Base-by-base conservation (phyloP, 139 green algal genomes). In the Pseudopediastrum boryanum region DNA sequence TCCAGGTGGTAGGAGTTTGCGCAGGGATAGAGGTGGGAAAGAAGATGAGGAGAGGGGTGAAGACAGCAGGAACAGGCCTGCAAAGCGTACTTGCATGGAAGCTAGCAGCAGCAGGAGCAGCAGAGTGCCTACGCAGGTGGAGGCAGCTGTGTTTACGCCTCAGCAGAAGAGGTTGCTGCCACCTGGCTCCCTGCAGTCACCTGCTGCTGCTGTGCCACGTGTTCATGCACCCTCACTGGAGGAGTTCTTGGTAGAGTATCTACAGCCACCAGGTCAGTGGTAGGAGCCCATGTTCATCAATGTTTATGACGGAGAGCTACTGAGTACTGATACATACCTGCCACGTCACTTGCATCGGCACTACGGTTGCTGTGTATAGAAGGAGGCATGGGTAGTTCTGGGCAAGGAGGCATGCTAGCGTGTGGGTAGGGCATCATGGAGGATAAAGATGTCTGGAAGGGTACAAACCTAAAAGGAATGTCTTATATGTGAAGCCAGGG, bases 221-320 rank as follows among this genome's bases (percentile, higher is more conserved):
- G 59, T 75, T 21, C 19, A 83, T 16, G 54, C 75, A 4, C 89
- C 88, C 1, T 92, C 85, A 1, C 62, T 94, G 38, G 90, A 95
- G 78, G 44, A 72, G 2, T 94, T 94, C 68, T 76, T 90, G 69
- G 23, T 78, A 31, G 33, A 82, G 58, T 88, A 85, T 78, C 87
- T 94, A 81, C 9, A 80, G 16, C 65, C 66, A 19, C 12, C 71
- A 36, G 46, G 81, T 74, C 41, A 75, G 77, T 29, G 52, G 31
- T 59, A n/a, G n/a, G n/a, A n/a, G n/a, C n/a, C n/a, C n/a, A n/a
- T n/a, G n/a, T n/a, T n/a, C n/a, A n/a, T n/a, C n/a, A n/a, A n/a
- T n/a, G n/a, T n/a, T n/a, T n/a, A n/a, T n/a, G n/a, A n/a, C n/a
- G 38, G 1, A 36, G 62, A 16, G 39, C 44, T 25, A 31, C 56